Evolutionary conservation across 768 basidiomycete genomes (phyloP).

Genomic region (Pleurotus djamor): DNA sequence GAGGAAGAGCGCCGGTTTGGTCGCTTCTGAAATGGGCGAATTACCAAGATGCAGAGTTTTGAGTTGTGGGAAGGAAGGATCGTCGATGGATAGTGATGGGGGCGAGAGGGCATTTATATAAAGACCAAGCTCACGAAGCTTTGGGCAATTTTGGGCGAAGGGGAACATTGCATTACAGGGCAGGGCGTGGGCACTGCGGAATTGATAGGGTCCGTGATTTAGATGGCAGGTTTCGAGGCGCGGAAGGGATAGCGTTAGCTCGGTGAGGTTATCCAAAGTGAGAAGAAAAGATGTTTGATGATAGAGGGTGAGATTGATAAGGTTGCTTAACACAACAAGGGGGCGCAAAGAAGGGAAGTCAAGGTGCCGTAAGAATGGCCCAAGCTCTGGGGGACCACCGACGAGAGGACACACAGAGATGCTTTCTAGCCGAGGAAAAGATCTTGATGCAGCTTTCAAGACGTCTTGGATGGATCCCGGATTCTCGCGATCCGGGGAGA

Average conservation of each 20-base stretch:
- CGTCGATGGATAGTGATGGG: not conserved
- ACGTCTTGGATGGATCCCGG: not conserved
- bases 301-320: not conserved
- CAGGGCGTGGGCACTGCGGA: not conserved
- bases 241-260: not conserved
- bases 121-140: not conserved
- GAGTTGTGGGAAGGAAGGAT: not conserved
- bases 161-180: not conserved
- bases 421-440: not conserved
- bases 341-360: not conserved
- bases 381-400: not conserved
- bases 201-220: not conserved
- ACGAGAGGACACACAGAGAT: not conserved
- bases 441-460: not conserved
- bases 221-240: not conserved
- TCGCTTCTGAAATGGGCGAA: not conserved
- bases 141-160: not conserved
- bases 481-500: not conserved
- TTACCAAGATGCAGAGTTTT: not conserved
- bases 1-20: not conserved
- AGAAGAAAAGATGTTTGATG: not conserved
- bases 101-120: not conserved
- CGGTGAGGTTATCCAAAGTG: not conserved
- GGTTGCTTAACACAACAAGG: not conserved
- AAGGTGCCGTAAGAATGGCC: not conserved